These are phyloP conservation scores for Xerophyta viscosa DNA, from an alignment of 106 monocot genomes.

Conservation along the genomic window DNA sequence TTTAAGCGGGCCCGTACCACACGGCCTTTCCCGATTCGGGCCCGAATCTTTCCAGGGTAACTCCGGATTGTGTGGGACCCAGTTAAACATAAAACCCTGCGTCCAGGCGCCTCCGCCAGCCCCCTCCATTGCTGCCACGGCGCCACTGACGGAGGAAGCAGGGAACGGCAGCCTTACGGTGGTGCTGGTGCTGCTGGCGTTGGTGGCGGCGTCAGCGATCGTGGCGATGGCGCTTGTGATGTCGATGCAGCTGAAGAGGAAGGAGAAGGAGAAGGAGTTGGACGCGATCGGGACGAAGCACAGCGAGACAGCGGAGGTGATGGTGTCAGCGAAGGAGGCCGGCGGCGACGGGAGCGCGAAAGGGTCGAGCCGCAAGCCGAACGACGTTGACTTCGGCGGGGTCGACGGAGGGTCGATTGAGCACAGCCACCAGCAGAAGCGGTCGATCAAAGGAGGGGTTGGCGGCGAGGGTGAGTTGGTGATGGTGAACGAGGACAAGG, in stretches of 20 bases:
- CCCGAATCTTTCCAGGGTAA: constrained; percentile 30
- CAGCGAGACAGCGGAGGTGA: neutral
- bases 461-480: constrained; percentile 21
- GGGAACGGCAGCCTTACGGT: constrained; percentile 8
- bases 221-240: neutral
- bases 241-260: too few relatives aligned
- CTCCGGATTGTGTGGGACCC: constrained; percentile 25
- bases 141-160: neutral
- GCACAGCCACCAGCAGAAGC: neutral
- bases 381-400: neutral
- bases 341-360: neutral
- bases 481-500: constrained; percentile 37
- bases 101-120: neutral
- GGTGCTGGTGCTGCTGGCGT: neutral
- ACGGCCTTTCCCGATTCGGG: constrained; percentile 11
- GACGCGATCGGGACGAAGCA: constrained; percentile 12
- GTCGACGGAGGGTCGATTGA: neutral
- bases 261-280: neutral
- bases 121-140: neutral
- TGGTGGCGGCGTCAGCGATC: neutral
- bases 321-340: neutral
- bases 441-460: neutral
- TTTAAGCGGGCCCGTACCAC: constrained; percentile 32
- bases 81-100: constrained; percentile 1
- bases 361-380: constrained; percentile 8